A percentile compares a stretch with the other conserved stretches of the same genome.
Conservation (phyloP, 1,284 basidiomycete genomes). For the Rhodotorula sp. region DNA sequence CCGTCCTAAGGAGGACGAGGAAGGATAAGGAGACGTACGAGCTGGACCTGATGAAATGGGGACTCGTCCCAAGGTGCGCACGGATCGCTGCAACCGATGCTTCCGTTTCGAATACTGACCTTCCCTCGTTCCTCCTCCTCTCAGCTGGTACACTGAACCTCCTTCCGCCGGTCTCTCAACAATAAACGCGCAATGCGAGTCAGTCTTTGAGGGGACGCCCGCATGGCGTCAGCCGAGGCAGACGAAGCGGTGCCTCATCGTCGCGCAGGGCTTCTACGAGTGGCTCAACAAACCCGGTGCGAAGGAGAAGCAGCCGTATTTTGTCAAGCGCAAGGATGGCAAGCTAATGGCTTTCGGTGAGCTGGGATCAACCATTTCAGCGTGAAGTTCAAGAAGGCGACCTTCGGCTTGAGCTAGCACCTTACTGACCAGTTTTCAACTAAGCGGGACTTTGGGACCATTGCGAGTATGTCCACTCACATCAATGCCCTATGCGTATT, state of each 20-base stretch:
- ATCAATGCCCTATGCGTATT: conserved; percentile 29
- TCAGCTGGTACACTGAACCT: conserved; percentile 67
- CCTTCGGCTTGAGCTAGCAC: not conserved
- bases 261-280: conserved; percentile 86
- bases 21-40: conserved; percentile 42
- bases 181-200: conserved; percentile 85
- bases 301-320: conserved; percentile 69
- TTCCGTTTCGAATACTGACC: no score
- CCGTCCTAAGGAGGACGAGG: conserved; percentile 56
- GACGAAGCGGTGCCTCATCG: conserved; percentile 70
- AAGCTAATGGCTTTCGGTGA: conserved; percentile 58
- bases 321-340: conserved; percentile 64
- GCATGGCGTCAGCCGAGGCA: conserved; percentile 30
- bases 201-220: conserved; percentile 61
- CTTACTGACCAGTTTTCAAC: conserved; percentile 45
- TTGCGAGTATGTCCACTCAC: conserved; percentile 51
- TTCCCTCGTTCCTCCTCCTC: not conserved
- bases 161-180: conserved; percentile 70
- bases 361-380: not conserved
- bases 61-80: conserved; percentile 62
- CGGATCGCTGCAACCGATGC: no score
- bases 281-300: conserved; percentile 72
- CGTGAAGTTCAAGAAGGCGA: not conserved
- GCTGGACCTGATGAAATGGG: conserved; percentile 83
- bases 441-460: conserved; percentile 85